Conservation (phyloP, 1,139 yeast genomes). For the Candida tetrigidarum region DNA sequence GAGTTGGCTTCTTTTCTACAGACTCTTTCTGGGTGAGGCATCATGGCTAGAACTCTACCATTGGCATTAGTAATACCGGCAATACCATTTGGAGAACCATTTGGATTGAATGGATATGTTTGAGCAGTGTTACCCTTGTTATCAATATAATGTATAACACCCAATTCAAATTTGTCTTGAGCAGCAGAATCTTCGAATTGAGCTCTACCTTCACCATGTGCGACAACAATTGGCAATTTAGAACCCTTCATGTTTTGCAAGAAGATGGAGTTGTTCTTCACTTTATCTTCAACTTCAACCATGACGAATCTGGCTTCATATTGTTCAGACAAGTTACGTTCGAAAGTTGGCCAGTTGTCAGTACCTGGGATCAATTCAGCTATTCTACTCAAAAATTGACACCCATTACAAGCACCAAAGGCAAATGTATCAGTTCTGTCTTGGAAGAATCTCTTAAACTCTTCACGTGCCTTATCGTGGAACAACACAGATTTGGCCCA, state of each 20-base stretch:
- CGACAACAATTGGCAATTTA: conserved; percentile 92
- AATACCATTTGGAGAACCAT: conserved; percentile 93
- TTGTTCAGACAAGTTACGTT: conserved; percentile 90
- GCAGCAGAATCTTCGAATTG: conserved; percentile 53
- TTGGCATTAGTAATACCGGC: conserved; percentile 90
- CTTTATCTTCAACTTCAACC: conserved; percentile 71
- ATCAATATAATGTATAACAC: conserved; percentile 81
- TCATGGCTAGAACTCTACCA: conserved; percentile 96
- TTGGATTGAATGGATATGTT: conserved; percentile 92
- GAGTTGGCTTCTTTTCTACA: conserved; percentile 87
- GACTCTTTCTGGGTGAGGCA: conserved; percentile 99
- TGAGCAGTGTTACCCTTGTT: conserved; percentile 86
- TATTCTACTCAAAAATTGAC: conserved; percentile 92
- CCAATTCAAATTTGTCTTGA: conserved; percentile 47
- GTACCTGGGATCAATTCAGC: conserved; percentile 93
- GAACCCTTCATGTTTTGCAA: conserved; percentile 92
- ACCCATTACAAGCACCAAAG: conserved; percentile 99
- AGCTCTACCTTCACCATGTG: conserved; percentile 99
- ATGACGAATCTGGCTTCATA: conserved; percentile 95
- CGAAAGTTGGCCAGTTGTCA: conserved; percentile 96
- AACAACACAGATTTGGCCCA: conserved; percentile 99
- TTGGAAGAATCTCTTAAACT: conserved; percentile 81
- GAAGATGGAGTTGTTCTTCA: conserved; percentile 66
- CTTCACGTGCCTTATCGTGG: conserved; percentile 75
- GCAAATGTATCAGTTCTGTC: conserved; percentile 93